Percentiles rank a stretch among this genome's conserved stretches.
These are phyloP conservation scores for Lachancea dasiensis DNA, from an alignment of 805 yeast genomes.

Conservation along the genomic window DNA sequence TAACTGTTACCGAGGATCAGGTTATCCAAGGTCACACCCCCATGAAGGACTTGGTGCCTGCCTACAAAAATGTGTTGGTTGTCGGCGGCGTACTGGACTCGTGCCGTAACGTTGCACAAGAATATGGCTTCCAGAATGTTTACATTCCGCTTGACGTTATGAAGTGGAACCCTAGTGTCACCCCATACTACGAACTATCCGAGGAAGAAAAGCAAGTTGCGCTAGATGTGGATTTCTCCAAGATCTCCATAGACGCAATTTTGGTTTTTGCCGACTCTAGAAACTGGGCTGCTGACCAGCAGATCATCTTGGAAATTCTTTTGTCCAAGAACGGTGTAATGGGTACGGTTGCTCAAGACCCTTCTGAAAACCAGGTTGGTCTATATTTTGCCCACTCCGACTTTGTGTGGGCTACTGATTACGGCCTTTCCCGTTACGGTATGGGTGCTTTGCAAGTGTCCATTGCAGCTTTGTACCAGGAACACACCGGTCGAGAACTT, in stretches of 20 bases:
- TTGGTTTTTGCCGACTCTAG: constrained; percentile 87
- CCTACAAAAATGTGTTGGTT: constrained; percentile 68
- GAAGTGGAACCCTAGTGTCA: constrained; percentile 81
- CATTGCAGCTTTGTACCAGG: constrained; percentile 76
- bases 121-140: constrained; percentile 78
- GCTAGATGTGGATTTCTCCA: constrained; percentile 54
- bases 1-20: constrained; percentile 64
- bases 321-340: constrained; percentile 72
- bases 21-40: constrained; percentile 94
- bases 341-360: constrained; percentile 66
- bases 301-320: constrained; percentile 75
- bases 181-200: constrained; percentile 74
- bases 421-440: constrained; percentile 75
- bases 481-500: constrained; percentile 76
- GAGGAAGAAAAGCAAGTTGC: constrained; percentile 60
- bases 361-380: constrained; percentile 71
- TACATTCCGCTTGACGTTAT: constrained; percentile 76
- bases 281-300: constrained; percentile 92
- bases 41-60: constrained; percentile 71
- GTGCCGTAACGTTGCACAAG: constrained; percentile 75
- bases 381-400: constrained; percentile 88
- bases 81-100: constrained; percentile 87
- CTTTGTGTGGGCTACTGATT: constrained; percentile 90
- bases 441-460: constrained; percentile 94
- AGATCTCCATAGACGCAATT: constrained; percentile 68